A percentile compares a stretch with the other conserved stretches of the same genome.
Evolutionary conservation across 1,284 basidiomycete genomes (phyloP).

Genomic region (Malassezia sp.): DNA sequence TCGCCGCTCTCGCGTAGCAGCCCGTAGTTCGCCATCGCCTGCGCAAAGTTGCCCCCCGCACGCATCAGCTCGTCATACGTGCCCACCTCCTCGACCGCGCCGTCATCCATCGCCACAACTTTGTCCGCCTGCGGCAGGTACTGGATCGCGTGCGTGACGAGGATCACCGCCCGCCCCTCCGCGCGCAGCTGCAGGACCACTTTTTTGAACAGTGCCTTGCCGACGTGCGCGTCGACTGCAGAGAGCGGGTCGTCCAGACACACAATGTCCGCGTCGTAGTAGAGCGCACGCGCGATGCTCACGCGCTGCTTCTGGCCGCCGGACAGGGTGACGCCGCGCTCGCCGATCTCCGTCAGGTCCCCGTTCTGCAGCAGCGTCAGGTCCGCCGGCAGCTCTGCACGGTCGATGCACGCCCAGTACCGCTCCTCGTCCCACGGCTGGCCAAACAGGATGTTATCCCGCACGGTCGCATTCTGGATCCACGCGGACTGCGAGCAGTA

Average conservation of each 20-base stretch:
- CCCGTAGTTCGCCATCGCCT: slow-evolving; percentile 13
- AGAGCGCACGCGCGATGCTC: slow-evolving; percentile 63
- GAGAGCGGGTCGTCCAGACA: slow-evolving; percentile 66
- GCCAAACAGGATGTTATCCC: slow-evolving; percentile 51
- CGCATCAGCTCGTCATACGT: slow-evolving; percentile 56
- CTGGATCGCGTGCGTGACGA: slow-evolving; percentile 48
- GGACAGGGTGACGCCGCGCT: slow-evolving; percentile 51
- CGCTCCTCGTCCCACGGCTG: slow-evolving; percentile 51
- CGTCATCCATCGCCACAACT: background rate
- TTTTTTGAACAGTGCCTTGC: slow-evolving; percentile 43
- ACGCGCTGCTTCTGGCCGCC: slow-evolving; percentile 59
- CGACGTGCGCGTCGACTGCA: slow-evolving; percentile 50
- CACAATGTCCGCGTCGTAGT: slow-evolving; percentile 58
- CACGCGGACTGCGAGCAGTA: slow-evolving; percentile 78
- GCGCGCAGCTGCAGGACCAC: slow-evolving; percentile 32
- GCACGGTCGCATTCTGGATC: slow-evolving; percentile 72
- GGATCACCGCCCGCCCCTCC: slow-evolving; percentile 32
- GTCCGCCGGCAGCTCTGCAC: slow-evolving; percentile 50
- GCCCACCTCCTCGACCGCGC: slow-evolving; percentile 48
- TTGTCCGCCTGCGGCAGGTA: slow-evolving; percentile 53
- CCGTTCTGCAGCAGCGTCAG: slow-evolving; percentile 62
- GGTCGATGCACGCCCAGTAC: slow-evolving; percentile 44
- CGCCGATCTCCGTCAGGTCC: slow-evolving; percentile 57
- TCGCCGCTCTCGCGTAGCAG: slow-evolving; percentile 7
- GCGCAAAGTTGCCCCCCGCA: slow-evolving; percentile 53